phyloP scores from a whole-genome alignment of 2,329 filamentous ascomycete genomes.

The Pseudogymnoascus pannorum region DNA sequence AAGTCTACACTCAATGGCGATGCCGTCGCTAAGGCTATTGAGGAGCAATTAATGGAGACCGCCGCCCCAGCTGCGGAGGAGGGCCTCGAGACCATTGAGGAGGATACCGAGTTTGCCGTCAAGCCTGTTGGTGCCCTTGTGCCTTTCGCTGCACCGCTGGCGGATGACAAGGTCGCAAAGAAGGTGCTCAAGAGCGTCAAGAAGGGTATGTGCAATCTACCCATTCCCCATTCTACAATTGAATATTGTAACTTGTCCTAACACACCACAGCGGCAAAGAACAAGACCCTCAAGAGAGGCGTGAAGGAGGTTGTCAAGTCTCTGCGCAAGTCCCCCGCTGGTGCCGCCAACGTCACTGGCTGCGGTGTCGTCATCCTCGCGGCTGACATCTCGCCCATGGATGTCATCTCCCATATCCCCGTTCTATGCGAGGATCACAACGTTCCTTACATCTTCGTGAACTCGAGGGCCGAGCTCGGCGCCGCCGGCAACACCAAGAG shows the following conservation, averaged over 20 bases:
- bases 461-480: constrained; percentile 85
- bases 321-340: constrained; percentile 79
- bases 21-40: constrained; percentile 52
- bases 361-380: constrained; percentile 84
- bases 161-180: constrained; percentile 67
- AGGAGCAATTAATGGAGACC: constrained; percentile 56
- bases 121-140: constrained; percentile 57
- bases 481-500: constrained; percentile 91
- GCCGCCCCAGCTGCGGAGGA: constrained; percentile 38
- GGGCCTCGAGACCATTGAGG: constrained; percentile 30
- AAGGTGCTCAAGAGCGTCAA: constrained; percentile 59
- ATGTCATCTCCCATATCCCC: constrained; percentile 96
- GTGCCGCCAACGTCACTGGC: constrained; percentile 54
- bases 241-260: constrained; percentile 15
- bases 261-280: constrained; percentile 67
- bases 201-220: constrained; percentile 38
- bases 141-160: constrained; percentile 75
- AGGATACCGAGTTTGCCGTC: constrained; percentile 35
- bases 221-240: background rate
- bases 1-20: constrained; percentile 36
- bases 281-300: constrained; percentile 91
- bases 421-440: constrained; percentile 97
- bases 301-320: constrained; percentile 99
- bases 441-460: constrained; percentile 93
- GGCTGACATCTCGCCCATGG: constrained; percentile 95